Evolutionary conservation across 73 alveolate genomes (phyloP), one percentile per base, ranked within the genome.

Genomic region (Strombidium stylifer): DNA sequence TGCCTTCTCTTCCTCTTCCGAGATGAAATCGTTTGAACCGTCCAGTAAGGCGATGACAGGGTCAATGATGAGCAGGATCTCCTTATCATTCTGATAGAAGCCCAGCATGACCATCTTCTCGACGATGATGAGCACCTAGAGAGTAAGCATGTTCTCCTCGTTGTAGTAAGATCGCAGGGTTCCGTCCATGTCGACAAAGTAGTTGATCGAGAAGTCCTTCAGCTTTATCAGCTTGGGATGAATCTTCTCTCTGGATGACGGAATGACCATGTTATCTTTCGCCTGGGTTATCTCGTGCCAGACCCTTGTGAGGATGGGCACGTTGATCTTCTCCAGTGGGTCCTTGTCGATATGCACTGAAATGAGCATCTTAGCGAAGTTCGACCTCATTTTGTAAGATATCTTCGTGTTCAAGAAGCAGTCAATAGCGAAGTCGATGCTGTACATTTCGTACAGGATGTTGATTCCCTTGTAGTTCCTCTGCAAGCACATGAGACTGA

Each of bases 311-410:
- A 69, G 39, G 27, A 32, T 69, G 14, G 82, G 82, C 39, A 70
- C 56, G 19, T 66, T 44, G 23, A 70, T 25, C 26, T 56, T 49
- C 42, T 70, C 84, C 2, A 70, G 51, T 15, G 84, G 84, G 42
- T 70, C 84, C 42, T 70, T 70, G 42, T 70, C 84, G 18, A 70
- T 35, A 31, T 70, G 84, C 20, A 70, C 57, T 28, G 54, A 62
- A 11, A 70, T 35, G 32, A 70, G 39, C 8, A 70, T 41, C 47
- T 70, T 70, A 0, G 74, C 84, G 31, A 70, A 70, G 19, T 37
- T 57, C n/a, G 84, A 24, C 23, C 84, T 70, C 46, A 70, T 12
- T n/a, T n/a, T n/a, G n/a, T 20, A 21, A 30, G 64, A n/a, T n/a
- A n/a, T n/a, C n/a, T n/a, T n/a, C n/a, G n/a, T n/a, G n/a, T n/a